Evolutionary conservation across 2,329 filamentous ascomycete genomes (phyloP).

Genomic region (Colletotrichum sp.): DNA sequence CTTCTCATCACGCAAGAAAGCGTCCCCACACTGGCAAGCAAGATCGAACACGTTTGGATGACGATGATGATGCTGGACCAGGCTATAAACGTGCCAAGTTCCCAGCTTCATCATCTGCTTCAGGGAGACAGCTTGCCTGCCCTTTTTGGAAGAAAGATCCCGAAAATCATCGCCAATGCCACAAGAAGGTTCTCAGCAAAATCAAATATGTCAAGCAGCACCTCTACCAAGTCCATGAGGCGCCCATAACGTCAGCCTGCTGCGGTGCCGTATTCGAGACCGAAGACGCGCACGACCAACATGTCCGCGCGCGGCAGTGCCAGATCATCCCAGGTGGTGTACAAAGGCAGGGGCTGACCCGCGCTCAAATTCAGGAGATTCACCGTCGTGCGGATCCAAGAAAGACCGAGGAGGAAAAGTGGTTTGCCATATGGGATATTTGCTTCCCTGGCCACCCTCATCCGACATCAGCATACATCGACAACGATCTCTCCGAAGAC

Average conservation of each 20-base stretch:
- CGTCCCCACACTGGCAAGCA: not conserved
- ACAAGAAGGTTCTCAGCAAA: conserved; percentile 27
- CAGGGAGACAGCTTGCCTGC: conserved; percentile 24
- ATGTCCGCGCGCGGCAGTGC: conserved; percentile 17
- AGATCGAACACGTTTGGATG: not conserved
- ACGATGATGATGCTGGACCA: not conserved
- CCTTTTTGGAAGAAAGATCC: conserved; percentile 35
- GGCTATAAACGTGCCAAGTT: not conserved
- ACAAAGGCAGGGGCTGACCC: not conserved
- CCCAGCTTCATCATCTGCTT: not conserved
- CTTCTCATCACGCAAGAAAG: not conserved
- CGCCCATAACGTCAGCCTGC: conserved; percentile 29
- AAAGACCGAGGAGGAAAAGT: conserved; percentile 27
- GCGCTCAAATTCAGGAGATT: conserved; percentile 24
- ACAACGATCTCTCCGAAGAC: conserved; percentile 12
- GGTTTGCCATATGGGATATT: conserved; percentile 32
- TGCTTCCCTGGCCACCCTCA: conserved; percentile 25
- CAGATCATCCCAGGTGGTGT: not conserved
- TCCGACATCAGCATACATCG: conserved; percentile 27
- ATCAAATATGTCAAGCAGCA: conserved; percentile 36
- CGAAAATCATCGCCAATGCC: conserved; percentile 29
- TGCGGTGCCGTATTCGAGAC: conserved; percentile 27
- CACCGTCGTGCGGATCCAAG: conserved; percentile 17
- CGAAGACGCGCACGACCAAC: conserved; percentile 23
- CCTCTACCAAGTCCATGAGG: conserved; percentile 26